Evolutionary conservation across 371 early-diverging fungal species (phyloP).

Genomic region (Mucor saturninus): DNA sequence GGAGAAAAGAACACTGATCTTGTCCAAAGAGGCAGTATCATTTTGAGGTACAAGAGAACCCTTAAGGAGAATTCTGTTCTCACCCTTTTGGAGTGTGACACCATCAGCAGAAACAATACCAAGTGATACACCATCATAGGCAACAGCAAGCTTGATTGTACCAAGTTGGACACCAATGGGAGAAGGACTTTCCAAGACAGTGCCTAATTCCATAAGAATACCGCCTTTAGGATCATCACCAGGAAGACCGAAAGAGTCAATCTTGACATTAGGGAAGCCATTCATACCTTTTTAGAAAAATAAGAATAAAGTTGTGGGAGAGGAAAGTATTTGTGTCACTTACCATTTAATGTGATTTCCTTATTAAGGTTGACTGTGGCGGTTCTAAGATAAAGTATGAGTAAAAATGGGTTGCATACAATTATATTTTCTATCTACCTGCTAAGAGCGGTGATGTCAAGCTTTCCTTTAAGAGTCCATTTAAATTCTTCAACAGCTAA

Average conservation of each 20-base stretch:
- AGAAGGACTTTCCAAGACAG: slow-evolving; percentile 60
- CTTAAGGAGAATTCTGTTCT: slow-evolving; percentile 56
- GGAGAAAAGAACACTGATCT: slow-evolving; percentile 59
- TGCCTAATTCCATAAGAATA: slow-evolving; percentile 59
- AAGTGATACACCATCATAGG: slow-evolving; percentile 53
- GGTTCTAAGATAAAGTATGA: slow-evolving; percentile 26
- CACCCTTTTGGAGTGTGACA: slow-evolving; percentile 51
- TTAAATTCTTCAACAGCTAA: slow-evolving; percentile 53
- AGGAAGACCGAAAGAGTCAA: slow-evolving; percentile 61
- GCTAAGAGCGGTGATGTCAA: slow-evolving; percentile 62
- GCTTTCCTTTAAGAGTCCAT: slow-evolving; percentile 63
- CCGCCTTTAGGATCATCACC: slow-evolving; percentile 61
- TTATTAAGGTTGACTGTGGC: slow-evolving; percentile 51
- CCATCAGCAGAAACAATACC: slow-evolving; percentile 55
- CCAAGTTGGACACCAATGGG: slow-evolving; percentile 67
- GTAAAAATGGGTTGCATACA: too few species aligned
- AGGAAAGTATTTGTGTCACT: neutral
- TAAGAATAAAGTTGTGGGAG: too few species aligned
- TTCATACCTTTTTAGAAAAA: slow-evolving; percentile 37
- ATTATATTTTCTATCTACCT: slow-evolving; percentile 28
- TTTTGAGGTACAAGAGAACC: slow-evolving; percentile 57
- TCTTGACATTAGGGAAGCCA: slow-evolving; percentile 62
- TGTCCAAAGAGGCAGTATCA: slow-evolving; percentile 46
- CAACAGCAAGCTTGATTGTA: slow-evolving; percentile 58
- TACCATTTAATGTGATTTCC: slow-evolving; percentile 41